Conservation (phyloP, 352 stramenopile genomes). For the Phytophthora ohioensis region DNA sequence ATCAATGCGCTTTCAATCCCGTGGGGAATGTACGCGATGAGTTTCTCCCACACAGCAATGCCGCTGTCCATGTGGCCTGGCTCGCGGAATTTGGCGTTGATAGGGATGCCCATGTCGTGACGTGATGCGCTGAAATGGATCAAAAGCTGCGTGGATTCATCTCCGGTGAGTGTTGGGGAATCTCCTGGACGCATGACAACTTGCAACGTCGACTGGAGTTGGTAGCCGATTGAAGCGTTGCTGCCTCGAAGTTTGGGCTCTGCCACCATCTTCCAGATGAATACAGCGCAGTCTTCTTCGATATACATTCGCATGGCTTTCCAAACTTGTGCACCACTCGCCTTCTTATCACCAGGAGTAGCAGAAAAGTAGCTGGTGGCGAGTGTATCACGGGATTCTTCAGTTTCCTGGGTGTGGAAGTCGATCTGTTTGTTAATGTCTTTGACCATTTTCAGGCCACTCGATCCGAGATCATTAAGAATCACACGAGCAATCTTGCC, state of each 20-base stretch:
- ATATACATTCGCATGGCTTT: conserved; percentile 26
- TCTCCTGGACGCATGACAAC: conserved; percentile 4
- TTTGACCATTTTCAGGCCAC: conserved; percentile 1
- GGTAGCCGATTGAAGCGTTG: conserved; percentile 10
- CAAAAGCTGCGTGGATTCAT: conserved; percentile 9
- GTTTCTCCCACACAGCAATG: conserved; percentile 12
- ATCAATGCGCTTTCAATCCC: conserved; percentile 33
- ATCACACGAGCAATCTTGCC: conserved; percentile 3
- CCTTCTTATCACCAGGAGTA: background rate
- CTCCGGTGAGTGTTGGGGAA: background rate
- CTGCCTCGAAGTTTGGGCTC: conserved; percentile 16
- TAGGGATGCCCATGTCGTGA: background rate
- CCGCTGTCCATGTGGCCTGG: conserved; percentile 15
- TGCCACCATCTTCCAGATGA: conserved; percentile 23
- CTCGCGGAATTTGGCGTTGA: conserved; percentile 4
- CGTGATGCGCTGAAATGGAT: conserved; percentile 20
- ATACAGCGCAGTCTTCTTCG: conserved; percentile 14
- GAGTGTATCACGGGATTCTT: conserved; percentile 12
- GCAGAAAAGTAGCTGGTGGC: conserved; percentile 11
- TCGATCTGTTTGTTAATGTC: conserved; percentile 13
- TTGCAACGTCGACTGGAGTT: conserved; percentile 15
- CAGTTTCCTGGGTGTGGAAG: conserved; percentile 10
- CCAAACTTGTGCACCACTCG: conserved; percentile 6
- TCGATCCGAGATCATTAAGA: conserved; percentile 9
- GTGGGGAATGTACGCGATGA: conserved; percentile 12